These are phyloP conservation scores for Saccharomycopsis synnaedendra DNA, from an alignment of 805 yeast species.

Conservation along the genomic window DNA sequence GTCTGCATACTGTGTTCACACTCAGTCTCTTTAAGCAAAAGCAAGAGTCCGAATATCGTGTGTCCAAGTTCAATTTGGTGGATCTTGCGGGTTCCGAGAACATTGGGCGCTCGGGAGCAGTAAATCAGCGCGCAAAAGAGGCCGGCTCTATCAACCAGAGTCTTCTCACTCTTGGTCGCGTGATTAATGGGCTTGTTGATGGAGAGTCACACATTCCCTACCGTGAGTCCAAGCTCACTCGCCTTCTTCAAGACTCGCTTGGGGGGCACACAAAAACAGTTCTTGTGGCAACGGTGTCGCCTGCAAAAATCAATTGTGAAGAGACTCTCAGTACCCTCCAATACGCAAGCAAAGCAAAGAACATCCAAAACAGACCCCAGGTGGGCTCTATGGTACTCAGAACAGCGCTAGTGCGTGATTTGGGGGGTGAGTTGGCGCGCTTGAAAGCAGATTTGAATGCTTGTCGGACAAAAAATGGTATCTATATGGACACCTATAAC, in stretches of 20 bases:
- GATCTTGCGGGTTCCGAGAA: slow-evolving; percentile 96
- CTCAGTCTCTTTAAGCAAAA: slow-evolving; percentile 41
- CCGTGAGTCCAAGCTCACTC: slow-evolving; percentile 68
- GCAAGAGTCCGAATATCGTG: slow-evolving; percentile 23
- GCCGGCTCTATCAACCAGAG: slow-evolving; percentile 92
- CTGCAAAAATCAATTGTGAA: slow-evolving; percentile 64
- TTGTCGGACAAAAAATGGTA: slow-evolving; percentile 52
- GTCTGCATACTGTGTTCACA: slow-evolving; percentile 72
- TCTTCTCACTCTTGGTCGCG: slow-evolving; percentile 77
- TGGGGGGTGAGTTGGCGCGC: slow-evolving; percentile 35
- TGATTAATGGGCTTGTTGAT: slow-evolving; percentile 64
- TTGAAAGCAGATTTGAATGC: slow-evolving; percentile 49
- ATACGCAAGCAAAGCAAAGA: slow-evolving; percentile 80
- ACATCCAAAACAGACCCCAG: slow-evolving; percentile 65
- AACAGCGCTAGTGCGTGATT: slow-evolving; percentile 39
- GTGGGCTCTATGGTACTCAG: slow-evolving; percentile 50
- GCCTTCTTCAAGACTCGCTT: slow-evolving; percentile 65
- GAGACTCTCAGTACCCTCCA: slow-evolving; percentile 81
- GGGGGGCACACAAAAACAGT: slow-evolving; percentile 88
- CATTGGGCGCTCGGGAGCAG: slow-evolving; percentile 78
- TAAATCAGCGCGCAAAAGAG: slow-evolving; percentile 77
- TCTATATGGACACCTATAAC: slow-evolving; percentile 49
- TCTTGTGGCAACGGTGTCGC: slow-evolving; percentile 78
- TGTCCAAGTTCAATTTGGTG: slow-evolving; percentile 70
- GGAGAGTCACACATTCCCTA: slow-evolving; percentile 68